A percentile compares a stretch with the other conserved stretches of the same genome.
Conservation (phyloP, 805 yeast genomes). For the Cyberlindnera maclurae region DNA sequence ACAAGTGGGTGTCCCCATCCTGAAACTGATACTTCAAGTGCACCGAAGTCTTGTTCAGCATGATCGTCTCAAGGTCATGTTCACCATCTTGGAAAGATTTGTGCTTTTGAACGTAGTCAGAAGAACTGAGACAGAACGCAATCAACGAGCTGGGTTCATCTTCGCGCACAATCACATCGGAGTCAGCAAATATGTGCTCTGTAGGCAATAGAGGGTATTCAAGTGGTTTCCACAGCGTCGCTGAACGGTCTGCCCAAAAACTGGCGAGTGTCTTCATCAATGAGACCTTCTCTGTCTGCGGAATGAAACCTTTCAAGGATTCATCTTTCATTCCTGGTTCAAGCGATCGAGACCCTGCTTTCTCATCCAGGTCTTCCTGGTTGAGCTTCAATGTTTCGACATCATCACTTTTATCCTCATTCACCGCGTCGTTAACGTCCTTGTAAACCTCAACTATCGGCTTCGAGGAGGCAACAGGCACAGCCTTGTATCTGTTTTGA, state of each 20-base stretch:
- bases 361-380: slow-evolving; percentile 13
- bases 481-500: slow-evolving; percentile 54
- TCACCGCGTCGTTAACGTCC: slow-evolving; percentile 83
- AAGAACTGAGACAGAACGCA: slow-evolving; percentile 83
- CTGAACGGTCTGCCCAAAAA: slow-evolving; percentile 97
- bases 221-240: slow-evolving; percentile 90
- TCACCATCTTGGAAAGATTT: slow-evolving; percentile 18
- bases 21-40: slow-evolving; percentile 90
- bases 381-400: slow-evolving; percentile 3
- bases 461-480: slow-evolving; percentile 63
- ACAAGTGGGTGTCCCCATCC: slow-evolving; percentile 73
- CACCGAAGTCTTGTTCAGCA: slow-evolving; percentile 78
- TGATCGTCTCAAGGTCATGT: slow-evolving; percentile 46
- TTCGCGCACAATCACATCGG: slow-evolving; percentile 88
- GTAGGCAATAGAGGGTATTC: slow-evolving; percentile 70
- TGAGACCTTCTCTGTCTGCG: slow-evolving; percentile 63
- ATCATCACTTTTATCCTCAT: slow-evolving; percentile 36
- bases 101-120: slow-evolving; percentile 70
- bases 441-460: slow-evolving; percentile 91
- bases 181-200: slow-evolving; percentile 91
- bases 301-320: slow-evolving; percentile 15
- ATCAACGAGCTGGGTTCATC: slow-evolving; percentile 94
- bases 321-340: slow-evolving; percentile 16
- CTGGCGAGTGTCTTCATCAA: slow-evolving; percentile 76
- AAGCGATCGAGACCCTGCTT: slow-evolving; percentile 5